A percentile compares a stretch with the other conserved stretches of the same genome.
Evolutionary conservation across 176 grass and related monocot genomes (phyloP).

Genomic region (Sorghum bicolor): Sorghum_bicolor_NCBIv3 NC_012870.2:74675001-74675500

Average conservation of each 20-base stretch:
- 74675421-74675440: constrained; percentile 48
- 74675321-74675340: constrained; percentile 37
- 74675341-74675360: constrained; percentile 55
- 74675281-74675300: constrained; percentile 33
- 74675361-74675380: constrained; percentile 59
- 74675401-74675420: constrained; percentile 36
- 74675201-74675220: constrained; percentile 45
- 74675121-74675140: constrained; percentile 38
- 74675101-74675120: constrained; percentile 50
- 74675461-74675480: constrained; percentile 14
- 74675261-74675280: constrained; percentile 35
- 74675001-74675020: constrained; percentile 39
- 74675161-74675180: constrained; percentile 51
- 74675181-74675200: constrained; percentile 35
- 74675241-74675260: constrained; percentile 58
- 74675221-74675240: constrained; percentile 47
- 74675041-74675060: constrained; percentile 24
- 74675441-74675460: constrained; percentile 50
- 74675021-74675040: background rate
- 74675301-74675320: constrained; percentile 34
- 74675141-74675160: constrained; percentile 44
- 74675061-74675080: constrained; percentile 4
- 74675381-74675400: constrained; percentile 42
- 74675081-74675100: constrained; percentile 23
- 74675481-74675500: background rate